Conservation (phyloP, 2,329 filamentous ascomycete genomes). For the Penicillium sp. region DNA sequence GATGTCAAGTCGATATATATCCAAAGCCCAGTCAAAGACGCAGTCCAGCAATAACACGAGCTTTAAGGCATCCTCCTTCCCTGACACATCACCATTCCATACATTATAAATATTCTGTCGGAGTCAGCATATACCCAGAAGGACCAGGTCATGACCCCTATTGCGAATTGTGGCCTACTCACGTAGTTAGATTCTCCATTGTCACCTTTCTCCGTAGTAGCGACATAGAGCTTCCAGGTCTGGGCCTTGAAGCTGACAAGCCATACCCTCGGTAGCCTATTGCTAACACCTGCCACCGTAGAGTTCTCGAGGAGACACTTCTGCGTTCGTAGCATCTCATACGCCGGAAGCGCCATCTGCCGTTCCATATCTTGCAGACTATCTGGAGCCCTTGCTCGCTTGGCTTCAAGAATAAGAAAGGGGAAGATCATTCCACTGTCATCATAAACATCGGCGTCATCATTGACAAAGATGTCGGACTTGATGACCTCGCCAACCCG, state of each 20-base stretch:
- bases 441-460: neutral
- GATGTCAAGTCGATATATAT: conserved; percentile 8
- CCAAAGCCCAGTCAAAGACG: conserved; percentile 3
- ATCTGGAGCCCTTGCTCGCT: neutral
- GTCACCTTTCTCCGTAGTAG: neutral
- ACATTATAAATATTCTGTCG: conserved; percentile 9
- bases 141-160: neutral
- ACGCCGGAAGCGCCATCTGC: conserved; percentile 4
- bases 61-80: neutral
- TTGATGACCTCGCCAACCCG: neutral
- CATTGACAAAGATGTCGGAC: neutral
- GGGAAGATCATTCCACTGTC: neutral
- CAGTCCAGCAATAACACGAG: neutral
- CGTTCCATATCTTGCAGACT: neutral
- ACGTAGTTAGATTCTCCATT: neutral
- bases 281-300: neutral
- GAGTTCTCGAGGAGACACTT: neutral
- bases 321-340: conserved; percentile 3
- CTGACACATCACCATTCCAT: neutral
- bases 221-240: conserved; percentile 4
- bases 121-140: neutral
- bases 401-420: conserved; percentile 8
- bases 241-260: conserved; percentile 5
- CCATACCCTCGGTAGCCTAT: conserved; percentile 3
- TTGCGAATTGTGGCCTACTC: neutral